These are phyloP conservation scores for Epichloe elymi DNA, from an alignment of 2,329 filamentous ascomycete species.

Conservation along the genomic window DNA sequence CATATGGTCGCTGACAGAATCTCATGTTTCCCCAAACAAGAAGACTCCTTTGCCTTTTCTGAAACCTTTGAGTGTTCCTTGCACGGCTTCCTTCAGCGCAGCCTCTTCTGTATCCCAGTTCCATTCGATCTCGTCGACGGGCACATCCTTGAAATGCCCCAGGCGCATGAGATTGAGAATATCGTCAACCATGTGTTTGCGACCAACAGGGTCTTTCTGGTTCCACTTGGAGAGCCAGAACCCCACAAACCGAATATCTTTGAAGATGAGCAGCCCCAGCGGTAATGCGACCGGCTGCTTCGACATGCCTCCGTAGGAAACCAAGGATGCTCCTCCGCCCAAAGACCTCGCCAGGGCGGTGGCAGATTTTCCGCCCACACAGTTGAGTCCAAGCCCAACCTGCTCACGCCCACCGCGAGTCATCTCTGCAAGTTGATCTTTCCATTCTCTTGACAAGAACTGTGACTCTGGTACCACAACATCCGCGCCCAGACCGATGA, in stretches of 20 bases:
- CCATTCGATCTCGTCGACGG: slow-evolving; percentile 75
- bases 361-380: slow-evolving; percentile 80
- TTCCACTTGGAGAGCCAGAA: slow-evolving; percentile 96
- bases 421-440: slow-evolving; percentile 45
- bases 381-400: slow-evolving; percentile 75
- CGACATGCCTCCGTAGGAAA: slow-evolving; percentile 94
- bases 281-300: slow-evolving; percentile 73
- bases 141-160: slow-evolving; percentile 71
- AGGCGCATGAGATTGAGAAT: slow-evolving; percentile 62
- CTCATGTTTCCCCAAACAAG: slow-evolving; percentile 52
- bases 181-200: slow-evolving; percentile 71
- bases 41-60: slow-evolving; percentile 83
- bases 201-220: slow-evolving; percentile 57
- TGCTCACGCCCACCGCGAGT: slow-evolving; percentile 60
- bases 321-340: slow-evolving; percentile 55
- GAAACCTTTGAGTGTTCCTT: slow-evolving; percentile 73
- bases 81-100: slow-evolving; percentile 58
- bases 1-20: background rate
- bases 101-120: slow-evolving; percentile 63
- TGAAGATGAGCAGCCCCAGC: slow-evolving; percentile 82
- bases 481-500: slow-evolving; percentile 41
- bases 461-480: slow-evolving; percentile 44
- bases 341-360: slow-evolving; percentile 66
- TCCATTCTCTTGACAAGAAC: slow-evolving; percentile 46
- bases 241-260: slow-evolving; percentile 74